phyloP scores from a whole-genome alignment of 345 rosid genomes.

The Arabidopsis suecica region DNA sequence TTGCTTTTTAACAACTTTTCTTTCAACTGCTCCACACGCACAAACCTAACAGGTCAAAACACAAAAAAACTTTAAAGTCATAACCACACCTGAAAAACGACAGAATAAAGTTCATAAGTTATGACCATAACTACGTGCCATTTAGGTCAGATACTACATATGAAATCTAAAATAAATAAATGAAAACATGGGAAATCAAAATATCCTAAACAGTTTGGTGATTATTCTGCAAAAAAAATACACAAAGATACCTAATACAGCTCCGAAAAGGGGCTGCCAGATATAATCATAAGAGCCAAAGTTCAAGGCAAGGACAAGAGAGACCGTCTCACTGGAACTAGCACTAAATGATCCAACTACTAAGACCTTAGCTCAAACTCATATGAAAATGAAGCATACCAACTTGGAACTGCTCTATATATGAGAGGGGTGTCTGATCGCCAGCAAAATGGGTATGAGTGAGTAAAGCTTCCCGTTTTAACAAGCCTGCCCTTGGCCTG shows the following conservation, averaged over 20 bases:
- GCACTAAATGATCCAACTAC: slow-evolving; percentile 25
- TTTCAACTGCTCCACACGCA: slow-evolving; percentile 82
- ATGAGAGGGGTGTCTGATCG: slow-evolving; percentile 98
- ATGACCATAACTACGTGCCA: not conserved
- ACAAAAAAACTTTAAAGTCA: slow-evolving; percentile 27
- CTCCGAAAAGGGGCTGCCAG: not conserved
- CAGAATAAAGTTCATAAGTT: not conserved
- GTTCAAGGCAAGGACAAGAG: not conserved
- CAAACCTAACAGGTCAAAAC: slow-evolving; percentile 65
- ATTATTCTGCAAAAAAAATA: slow-evolving; percentile 12
- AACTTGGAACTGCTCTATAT: slow-evolving; percentile 95
- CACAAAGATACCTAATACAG: slow-evolving; percentile 13
- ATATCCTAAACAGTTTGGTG: slow-evolving; percentile 3
- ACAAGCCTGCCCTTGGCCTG: slow-evolving; percentile 96
- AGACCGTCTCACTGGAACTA: slow-evolving; percentile 24
- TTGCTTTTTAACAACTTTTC: slow-evolving; percentile 83
- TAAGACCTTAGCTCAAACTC: slow-evolving; percentile 23
- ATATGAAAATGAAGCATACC: slow-evolving; percentile 55
- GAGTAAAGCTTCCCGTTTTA: slow-evolving; percentile 79
- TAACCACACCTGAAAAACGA: slow-evolving; percentile 22
- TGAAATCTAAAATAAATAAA: slow-evolving; percentile 4
- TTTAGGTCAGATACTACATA: slow-evolving; percentile 9
- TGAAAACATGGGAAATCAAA: slow-evolving; percentile 23
- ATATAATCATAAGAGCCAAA: slow-evolving; percentile 2
- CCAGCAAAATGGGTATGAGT: slow-evolving; percentile 91